These are phyloP conservation scores for Ophiostoma populinum DNA, from an alignment of 2,329 filamentous ascomycete species.

Conservation along the genomic window DNA sequence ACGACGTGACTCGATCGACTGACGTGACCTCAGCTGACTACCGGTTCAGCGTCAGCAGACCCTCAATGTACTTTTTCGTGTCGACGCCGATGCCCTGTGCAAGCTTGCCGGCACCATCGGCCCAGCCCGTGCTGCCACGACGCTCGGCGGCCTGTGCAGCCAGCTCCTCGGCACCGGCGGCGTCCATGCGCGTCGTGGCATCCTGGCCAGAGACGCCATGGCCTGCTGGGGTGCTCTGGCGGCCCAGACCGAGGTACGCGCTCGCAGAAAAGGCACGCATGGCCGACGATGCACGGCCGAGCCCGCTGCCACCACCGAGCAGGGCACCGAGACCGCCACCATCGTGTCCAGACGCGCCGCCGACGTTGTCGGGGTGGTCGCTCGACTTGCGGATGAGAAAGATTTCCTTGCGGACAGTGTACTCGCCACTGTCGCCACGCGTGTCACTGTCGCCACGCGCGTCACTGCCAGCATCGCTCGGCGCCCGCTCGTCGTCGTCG, in stretches of 20 bases:
- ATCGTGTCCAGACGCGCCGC: conserved; percentile 18
- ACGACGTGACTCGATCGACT: too few species aligned
- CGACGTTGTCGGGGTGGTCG: conserved; percentile 25
- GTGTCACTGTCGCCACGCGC: conserved; percentile 2
- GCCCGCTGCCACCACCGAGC: conserved; percentile 5
- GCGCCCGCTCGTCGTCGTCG: neutral
- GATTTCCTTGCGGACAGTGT: conserved; percentile 36
- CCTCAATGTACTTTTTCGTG: conserved; percentile 58
- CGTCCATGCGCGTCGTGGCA: conserved; percentile 16
- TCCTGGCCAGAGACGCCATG: conserved; percentile 14
- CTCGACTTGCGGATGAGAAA: conserved; percentile 43
- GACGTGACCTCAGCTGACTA: conserved; percentile 14
- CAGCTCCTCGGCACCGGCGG: conserved; percentile 15
- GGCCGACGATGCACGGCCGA: conserved; percentile 18
- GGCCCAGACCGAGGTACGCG: conserved; percentile 7
- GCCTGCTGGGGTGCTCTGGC: conserved; percentile 13
- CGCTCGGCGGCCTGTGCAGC: conserved; percentile 14
- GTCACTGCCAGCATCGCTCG: conserved; percentile 3
- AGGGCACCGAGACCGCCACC: conserved; percentile 7
- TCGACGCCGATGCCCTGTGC: conserved; percentile 62
- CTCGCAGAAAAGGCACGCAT: conserved; percentile 8
- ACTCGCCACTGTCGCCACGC: conserved; percentile 7
- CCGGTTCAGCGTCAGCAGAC: conserved; percentile 44
- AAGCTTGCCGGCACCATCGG: conserved; percentile 40
- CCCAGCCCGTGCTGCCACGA: conserved; percentile 18